phyloP scores from a whole-genome alignment of 768 basidiomycete genomes.

The Trametes elegans region DNA sequence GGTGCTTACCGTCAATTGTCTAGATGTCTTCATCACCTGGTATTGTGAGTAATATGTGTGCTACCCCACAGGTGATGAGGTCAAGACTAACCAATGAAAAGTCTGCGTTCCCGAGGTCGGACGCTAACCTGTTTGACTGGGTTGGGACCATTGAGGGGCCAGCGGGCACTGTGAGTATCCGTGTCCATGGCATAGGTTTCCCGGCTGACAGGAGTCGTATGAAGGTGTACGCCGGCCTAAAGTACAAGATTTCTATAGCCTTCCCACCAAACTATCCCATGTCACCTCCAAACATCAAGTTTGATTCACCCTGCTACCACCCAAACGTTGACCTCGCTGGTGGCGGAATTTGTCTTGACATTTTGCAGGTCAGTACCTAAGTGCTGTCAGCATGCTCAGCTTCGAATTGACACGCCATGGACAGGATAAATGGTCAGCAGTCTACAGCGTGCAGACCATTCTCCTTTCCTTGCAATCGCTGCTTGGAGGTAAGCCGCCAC shows the following conservation, averaged over 20 bases:
- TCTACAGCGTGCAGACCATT: slow-evolving; percentile 89
- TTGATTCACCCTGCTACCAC: slow-evolving; percentile 88
- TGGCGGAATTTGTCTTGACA: slow-evolving; percentile 84
- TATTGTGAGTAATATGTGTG: slow-evolving; percentile 52
- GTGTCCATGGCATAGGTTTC: not conserved
- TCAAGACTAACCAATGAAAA: slow-evolving; percentile 29
- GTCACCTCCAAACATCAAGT: slow-evolving; percentile 80
- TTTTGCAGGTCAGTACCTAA: slow-evolving; percentile 62
- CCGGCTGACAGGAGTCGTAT: not conserved
- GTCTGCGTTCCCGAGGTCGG: slow-evolving; percentile 89
- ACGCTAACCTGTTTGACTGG: slow-evolving; percentile 89
- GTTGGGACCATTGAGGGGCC: slow-evolving; percentile 85
- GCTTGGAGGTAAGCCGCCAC: slow-evolving; percentile 62
- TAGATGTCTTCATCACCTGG: slow-evolving; percentile 90
- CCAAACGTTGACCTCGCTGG: slow-evolving; percentile 83
- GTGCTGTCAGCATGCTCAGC: not conserved
- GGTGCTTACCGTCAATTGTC: not conserved
- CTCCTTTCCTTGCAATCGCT: slow-evolving; percentile 85
- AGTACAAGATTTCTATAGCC: slow-evolving; percentile 79
- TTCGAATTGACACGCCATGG: not conserved
- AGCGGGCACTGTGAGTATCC: slow-evolving; percentile 58
- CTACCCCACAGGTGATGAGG: too few relatives aligned
- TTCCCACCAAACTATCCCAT: slow-evolving; percentile 92
- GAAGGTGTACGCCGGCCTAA: slow-evolving; percentile 75
- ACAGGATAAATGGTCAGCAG: slow-evolving; percentile 91